Percentiles rank a stretch among this genome's conserved stretches.
Evolutionary conservation across 352 stramenopile species (phyloP).

Genomic region (Globisporangium nunn): DNA sequence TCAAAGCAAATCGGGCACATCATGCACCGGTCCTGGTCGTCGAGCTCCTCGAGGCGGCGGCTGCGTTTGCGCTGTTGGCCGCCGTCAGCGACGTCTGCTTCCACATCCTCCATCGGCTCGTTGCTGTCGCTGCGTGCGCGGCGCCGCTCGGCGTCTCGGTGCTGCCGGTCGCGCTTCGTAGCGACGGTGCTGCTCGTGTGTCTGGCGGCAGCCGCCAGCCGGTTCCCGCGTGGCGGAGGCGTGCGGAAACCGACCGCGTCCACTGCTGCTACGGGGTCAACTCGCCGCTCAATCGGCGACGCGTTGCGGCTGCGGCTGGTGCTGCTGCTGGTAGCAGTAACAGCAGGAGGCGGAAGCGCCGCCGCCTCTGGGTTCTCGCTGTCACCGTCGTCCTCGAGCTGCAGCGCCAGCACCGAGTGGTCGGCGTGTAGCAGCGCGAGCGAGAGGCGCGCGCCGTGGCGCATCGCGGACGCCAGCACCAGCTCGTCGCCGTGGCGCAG

Average conservation of each 20-base stretch:
- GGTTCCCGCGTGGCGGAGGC: slow-evolving; percentile 3
- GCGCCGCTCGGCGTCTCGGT: slow-evolving; percentile 11
- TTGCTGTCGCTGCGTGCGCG: background rate
- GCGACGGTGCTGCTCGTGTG: slow-evolving; percentile 13
- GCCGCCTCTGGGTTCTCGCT: background rate
- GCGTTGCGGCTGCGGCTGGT: slow-evolving; percentile 1
- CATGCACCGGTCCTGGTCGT: slow-evolving; percentile 67
- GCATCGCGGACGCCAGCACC: slow-evolving; percentile 57
- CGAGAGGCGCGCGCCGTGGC: slow-evolving; percentile 45
- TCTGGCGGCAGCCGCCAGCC: background rate
- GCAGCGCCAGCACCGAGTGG: slow-evolving; percentile 33
- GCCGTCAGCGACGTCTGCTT: background rate
- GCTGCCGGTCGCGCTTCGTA: slow-evolving; percentile 19
- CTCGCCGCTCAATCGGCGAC: background rate
- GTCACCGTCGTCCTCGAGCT: slow-evolving; percentile 17
- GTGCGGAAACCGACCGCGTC: slow-evolving; percentile 12
- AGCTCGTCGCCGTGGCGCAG: slow-evolving; percentile 66
- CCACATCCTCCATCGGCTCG: slow-evolving; percentile 11
- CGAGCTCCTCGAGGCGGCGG: slow-evolving; percentile 11
- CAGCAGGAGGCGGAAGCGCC: too few species aligned
- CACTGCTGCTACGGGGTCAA: slow-evolving; percentile 6
- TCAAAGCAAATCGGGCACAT: slow-evolving; percentile 79
- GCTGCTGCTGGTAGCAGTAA: slow-evolving; percentile 11
- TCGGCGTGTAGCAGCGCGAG: slow-evolving; percentile 39
- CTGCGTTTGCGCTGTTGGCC: slow-evolving; percentile 11